Base-by-base conservation (phyloP, 164 flowering plant species). In the Macadamia tetraphylla region DNA sequence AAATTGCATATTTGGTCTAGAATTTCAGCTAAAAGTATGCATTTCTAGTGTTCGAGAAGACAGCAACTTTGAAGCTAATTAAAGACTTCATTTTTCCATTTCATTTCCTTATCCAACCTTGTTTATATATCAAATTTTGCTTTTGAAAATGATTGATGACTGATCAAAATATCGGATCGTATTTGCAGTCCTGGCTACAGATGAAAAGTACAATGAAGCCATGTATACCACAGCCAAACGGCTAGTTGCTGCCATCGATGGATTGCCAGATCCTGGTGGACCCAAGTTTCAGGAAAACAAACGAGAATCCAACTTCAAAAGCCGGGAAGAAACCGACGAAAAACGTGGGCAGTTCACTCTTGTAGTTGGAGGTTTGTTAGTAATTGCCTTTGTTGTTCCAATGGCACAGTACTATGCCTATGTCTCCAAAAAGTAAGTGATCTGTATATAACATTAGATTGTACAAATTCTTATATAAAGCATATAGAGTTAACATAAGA, bases 331-430 rank as follows among this genome's bases (percentile, higher is more conserved):
- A 83, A 95, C 99, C 1, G 96, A 88, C 0, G 99, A 90, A 84
- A 95, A 95, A 71, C 82, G 99, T 9, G 96, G 98, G 48, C 99
- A 95, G 68, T 95, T 95, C 82, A 84, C 85, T 66, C 90, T 91
- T 68, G 97, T 92, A 0, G 99, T 95, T 76, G 99, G 99, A 72
- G 99, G 98, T 69, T 76, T 95, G 82, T 69, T 95, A 73, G 98
- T 88, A 32, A 88, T 95, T 71, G 98, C 98, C 29, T 95, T 95
- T 72, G 96, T 95, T 66, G 98, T 95, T 76, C 99, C 99, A 30
- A 95, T 95, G 99, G 96, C 94, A 64, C 98, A 94, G 75, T 94
- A 94, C 76, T 91, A 94, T 70, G 98, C 97, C 12, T 94, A 95
- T 77, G 86, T 94, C 74, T 92, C 99, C 58, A 80, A 68, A 70